Evolutionary conservation across 164 flowering plant species (phyloP), one percentile per base, ranked within the genome.

Genomic region (Nymphaea colorata): DNA sequence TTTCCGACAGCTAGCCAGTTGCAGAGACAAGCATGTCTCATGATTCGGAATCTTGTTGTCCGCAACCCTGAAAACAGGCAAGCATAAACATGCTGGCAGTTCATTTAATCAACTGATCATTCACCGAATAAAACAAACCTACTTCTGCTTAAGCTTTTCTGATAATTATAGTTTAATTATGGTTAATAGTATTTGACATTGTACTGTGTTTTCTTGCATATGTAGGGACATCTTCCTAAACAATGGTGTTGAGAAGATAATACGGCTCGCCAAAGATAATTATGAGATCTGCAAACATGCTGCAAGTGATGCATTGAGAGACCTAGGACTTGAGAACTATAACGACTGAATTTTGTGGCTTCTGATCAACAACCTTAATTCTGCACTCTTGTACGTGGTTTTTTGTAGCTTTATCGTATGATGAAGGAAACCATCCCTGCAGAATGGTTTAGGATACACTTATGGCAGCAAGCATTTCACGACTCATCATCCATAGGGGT

Each of bases 1-100:
- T 94, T 88, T 70, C 96, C 98, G 17, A 64, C 78, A 4, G 83
- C 88, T n/a, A 80, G 76, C 51, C 92, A 83, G 69, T 69, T 91
- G 82, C 99, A 88, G 69, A 85, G 71, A 68, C 89, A 81, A 65
- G 75, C 96, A 3, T 94, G 99, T 80, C 76, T 86, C 67, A 94
- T 94, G 99, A 88, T 94, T 73, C 85, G 94, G 5, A 91, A 91
- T 77, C 96, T 91, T 69, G 96, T 80, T 44, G 98, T 71, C 36
- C 82, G 96, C 72, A 91, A 86, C 69, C 86, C 86, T 25, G 99
- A 90, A 69, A 90, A 88, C 91, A 86, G 98, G 99, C 76, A 73
- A 76, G 79, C 1, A 25, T 25, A 25, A 25, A 25, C 36, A 25
- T n/a, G 44, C 43, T 41, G 11, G 18, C 51, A n/a, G 10, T 6